These are phyloP conservation scores for Colletotrichum cordylinicola DNA, from an alignment of 2,329 filamentous ascomycete species.

Conservation along the genomic window DNA sequence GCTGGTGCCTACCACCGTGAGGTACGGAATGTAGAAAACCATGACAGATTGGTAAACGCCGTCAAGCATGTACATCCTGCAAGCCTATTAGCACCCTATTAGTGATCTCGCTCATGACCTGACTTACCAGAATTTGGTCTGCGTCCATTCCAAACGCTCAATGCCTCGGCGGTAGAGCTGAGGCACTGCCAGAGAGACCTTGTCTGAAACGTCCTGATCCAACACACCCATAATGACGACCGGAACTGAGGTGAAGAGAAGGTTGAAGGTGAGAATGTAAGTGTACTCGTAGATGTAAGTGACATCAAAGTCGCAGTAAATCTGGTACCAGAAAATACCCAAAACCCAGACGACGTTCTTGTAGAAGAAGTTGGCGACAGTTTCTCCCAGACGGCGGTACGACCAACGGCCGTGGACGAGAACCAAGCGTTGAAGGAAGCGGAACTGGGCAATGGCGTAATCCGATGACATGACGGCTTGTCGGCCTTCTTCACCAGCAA, in stretches of 20 bases:
- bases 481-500: slow-evolving; percentile 89
- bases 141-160: slow-evolving; percentile 95
- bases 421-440: slow-evolving; percentile 83
- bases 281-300: slow-evolving; percentile 98
- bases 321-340: slow-evolving; percentile 95
- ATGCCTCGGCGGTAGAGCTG: slow-evolving; percentile 96
- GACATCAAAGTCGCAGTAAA: slow-evolving; percentile 94
- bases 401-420: slow-evolving; percentile 95
- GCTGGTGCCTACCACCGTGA: slow-evolving; percentile 73
- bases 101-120: neutral
- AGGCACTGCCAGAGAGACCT: slow-evolving; percentile 90
- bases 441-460: slow-evolving; percentile 93
- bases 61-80: slow-evolving; percentile 90
- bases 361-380: slow-evolving; percentile 99
- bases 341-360: slow-evolving; percentile 99
- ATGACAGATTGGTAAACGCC: slow-evolving; percentile 94
- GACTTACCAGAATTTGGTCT: slow-evolving; percentile 91
- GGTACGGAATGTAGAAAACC: slow-evolving; percentile 90
- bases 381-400: slow-evolving; percentile 91
- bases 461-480: slow-evolving; percentile 97
- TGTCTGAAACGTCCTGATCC: slow-evolving; percentile 95
- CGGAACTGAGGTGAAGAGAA: slow-evolving; percentile 94
- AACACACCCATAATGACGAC: slow-evolving; percentile 96
- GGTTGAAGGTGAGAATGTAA: slow-evolving; percentile 95
- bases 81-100: slow-evolving; percentile 30